Percentiles rank a stretch among this genome's conserved stretches.
These are phyloP conservation scores for Agrocybe pediades DNA, from an alignment of 768 basidiomycete genomes.

Conservation along the genomic window DNA sequence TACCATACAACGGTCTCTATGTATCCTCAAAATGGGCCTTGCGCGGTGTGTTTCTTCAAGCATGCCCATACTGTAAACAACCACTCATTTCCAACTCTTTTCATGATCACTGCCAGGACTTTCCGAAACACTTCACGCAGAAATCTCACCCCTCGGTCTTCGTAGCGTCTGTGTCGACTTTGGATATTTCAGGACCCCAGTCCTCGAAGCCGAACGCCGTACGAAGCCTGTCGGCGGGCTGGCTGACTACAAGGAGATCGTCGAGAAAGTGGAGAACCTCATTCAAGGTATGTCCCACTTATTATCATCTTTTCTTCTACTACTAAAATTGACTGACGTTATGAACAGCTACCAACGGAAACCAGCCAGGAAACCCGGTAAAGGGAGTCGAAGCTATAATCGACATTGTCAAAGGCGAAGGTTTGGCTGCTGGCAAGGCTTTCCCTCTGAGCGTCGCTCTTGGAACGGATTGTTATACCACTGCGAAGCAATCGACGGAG, in stretches of 20 bases:
- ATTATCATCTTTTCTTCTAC: too few relatives aligned
- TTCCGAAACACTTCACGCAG: background rate
- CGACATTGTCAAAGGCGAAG: background rate
- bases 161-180: background rate
- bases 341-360: background rate
- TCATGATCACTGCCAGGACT: background rate
- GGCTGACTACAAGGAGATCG: background rate
- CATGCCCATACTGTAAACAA: background rate
- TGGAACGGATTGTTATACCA: background rate
- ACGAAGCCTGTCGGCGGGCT: background rate
- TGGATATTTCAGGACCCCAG: background rate
- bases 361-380: background rate
- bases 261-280: background rate
- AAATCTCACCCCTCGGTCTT: background rate
- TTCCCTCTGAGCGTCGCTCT: background rate
- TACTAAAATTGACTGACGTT: background rate
- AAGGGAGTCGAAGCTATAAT: background rate
- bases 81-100: too few relatives aligned
- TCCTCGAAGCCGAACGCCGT: background rate
- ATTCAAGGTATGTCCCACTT: too few relatives aligned
- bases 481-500: background rate
- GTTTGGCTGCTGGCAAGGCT: background rate
- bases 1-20: background rate
- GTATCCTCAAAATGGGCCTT: background rate
- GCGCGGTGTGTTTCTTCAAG: background rate